A percentile compares a stretch with the other conserved stretches of the same genome.
These are phyloP conservation scores for Cyberlindnera subsufficiens DNA, from an alignment of 805 yeast species.

Conservation along the genomic window DNA sequence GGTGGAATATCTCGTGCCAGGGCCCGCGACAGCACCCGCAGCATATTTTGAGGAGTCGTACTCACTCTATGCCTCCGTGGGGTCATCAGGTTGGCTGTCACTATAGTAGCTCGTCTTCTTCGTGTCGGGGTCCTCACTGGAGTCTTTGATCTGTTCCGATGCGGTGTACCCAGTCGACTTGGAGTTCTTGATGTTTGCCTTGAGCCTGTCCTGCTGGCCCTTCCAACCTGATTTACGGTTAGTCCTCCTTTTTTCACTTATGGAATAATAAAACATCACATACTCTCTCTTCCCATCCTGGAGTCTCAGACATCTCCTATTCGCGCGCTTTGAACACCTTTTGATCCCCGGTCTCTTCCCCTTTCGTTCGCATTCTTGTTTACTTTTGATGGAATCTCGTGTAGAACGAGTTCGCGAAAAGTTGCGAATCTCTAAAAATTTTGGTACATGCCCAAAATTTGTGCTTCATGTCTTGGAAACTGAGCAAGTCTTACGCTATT, in stretches of 20 bases:
- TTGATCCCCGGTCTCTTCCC: too few relatives aligned
- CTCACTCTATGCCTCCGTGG: conserved; percentile 18
- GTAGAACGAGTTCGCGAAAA: conserved; percentile 6
- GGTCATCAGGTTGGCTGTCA: conserved; percentile 17
- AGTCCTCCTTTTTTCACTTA: not conserved
- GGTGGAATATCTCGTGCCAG: conserved; percentile 7
- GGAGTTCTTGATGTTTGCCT: conserved; percentile 4
- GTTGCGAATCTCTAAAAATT: not conserved
- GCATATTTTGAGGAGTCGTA: conserved; percentile 18
- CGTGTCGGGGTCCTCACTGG: conserved; percentile 22
- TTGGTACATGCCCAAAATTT: not conserved
- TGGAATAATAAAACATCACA: not conserved
- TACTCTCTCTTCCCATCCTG: too few relatives aligned
- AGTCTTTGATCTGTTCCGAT: conserved; percentile 13
- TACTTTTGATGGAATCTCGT: too few relatives aligned
- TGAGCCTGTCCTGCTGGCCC: conserved; percentile 2
- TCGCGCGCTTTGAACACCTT: too few relatives aligned
- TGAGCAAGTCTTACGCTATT: not conserved
- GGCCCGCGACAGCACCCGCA: conserved; percentile 19
- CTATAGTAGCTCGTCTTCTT: conserved; percentile 19
- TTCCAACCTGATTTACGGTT: conserved; percentile 1
- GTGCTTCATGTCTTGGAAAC: too few relatives aligned
- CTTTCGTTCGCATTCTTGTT: too few relatives aligned
- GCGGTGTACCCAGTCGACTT: conserved; percentile 11
- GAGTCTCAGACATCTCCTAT: too few relatives aligned